phyloP scores from a whole-genome alignment of 129 eudicot species.

The Flaveria linearis region DNA sequence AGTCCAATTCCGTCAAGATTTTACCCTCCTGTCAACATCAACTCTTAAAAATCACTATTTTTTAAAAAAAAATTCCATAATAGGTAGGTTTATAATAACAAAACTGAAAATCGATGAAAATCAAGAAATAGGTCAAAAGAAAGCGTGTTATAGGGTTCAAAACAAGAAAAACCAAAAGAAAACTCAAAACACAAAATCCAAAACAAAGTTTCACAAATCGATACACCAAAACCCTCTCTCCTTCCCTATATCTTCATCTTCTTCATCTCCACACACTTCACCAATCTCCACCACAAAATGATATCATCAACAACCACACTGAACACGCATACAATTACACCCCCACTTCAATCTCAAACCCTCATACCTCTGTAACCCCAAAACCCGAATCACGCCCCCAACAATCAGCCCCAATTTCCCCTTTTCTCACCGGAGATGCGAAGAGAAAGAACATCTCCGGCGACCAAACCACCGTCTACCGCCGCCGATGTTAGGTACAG shows the following conservation, averaged over 20 bases:
- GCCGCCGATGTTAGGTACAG: slow-evolving; percentile 33
- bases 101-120: not conserved
- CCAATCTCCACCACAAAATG: too few species aligned
- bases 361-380: too few species aligned
- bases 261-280: not conserved
- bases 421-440: slow-evolving; percentile 17
- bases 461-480: not conserved
- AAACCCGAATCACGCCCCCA: too few species aligned
- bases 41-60: too few species aligned
- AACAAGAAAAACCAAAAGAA: not conserved
- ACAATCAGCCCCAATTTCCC: too few species aligned
- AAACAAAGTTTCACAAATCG: slow-evolving; percentile 21
- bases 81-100: too few species aligned
- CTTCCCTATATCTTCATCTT: not conserved
- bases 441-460: slow-evolving; percentile 17
- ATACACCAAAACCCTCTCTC: slow-evolving; percentile 16
- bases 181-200: slow-evolving; percentile 15
- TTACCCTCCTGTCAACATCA: too few species aligned
- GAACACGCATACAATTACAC: not conserved
- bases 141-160: slow-evolving; percentile 23
- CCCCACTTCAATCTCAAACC: not conserved
- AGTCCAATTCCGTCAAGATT: too few species aligned
- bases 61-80: too few species aligned
- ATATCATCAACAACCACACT: too few species aligned
- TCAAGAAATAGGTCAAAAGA: not conserved